Evolutionary conservation across 192 early-diverging fungal genomes (phyloP).

Genomic region (Coemansia sp.): DNA sequence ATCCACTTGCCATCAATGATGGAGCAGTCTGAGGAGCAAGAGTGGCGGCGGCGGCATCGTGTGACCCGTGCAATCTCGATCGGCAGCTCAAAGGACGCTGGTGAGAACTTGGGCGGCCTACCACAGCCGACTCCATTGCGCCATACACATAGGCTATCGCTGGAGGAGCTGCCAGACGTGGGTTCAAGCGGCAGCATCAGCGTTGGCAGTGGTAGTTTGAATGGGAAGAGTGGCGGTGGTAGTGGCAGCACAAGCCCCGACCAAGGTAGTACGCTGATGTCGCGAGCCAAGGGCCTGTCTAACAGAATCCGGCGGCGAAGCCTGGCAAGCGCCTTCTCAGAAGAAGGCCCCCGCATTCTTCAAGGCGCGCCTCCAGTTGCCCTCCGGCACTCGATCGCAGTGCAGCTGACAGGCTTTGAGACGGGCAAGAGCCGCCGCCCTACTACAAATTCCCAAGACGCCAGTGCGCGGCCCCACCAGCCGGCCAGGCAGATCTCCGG

Average conservation of each 20-base stretch:
- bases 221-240: background rate
- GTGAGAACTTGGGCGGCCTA: background rate
- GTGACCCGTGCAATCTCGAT: slow-evolving; percentile 21
- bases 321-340: background rate
- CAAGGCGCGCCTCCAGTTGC: background rate
- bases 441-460: background rate
- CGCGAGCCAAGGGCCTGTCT: slow-evolving; percentile 37
- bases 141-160: slow-evolving; percentile 3
- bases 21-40: slow-evolving; percentile 39
- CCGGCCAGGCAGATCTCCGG: background rate
- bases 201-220: background rate
- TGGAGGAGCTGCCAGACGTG: background rate
- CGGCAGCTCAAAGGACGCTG: slow-evolving; percentile 6
- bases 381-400: slow-evolving; percentile 13
- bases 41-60: slow-evolving; percentile 16
- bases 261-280: slow-evolving; percentile 12
- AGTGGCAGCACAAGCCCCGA: background rate
- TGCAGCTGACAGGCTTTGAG: background rate
- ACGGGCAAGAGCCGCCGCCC: background rate
- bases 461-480: background rate
- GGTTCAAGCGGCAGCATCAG: background rate
- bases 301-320: slow-evolving; percentile 16
- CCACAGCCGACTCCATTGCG: background rate
- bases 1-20: slow-evolving; percentile 33
- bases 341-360: background rate